These are phyloP conservation scores for Craspedostauros australis DNA, from an alignment of 108 stramenopile genomes.

Conservation along the genomic window DNA sequence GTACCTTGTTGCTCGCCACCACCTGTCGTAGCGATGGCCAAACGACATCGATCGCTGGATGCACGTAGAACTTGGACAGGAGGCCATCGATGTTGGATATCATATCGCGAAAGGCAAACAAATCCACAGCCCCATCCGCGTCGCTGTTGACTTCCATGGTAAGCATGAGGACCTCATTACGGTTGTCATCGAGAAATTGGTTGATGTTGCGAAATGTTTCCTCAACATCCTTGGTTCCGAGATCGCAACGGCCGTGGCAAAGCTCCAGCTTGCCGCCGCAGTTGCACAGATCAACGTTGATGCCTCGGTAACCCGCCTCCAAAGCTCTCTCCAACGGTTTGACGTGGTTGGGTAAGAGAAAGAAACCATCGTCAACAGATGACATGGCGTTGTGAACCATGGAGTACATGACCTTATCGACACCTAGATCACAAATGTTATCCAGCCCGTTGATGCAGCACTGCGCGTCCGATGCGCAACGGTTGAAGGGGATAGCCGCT, in stretches of 20 bases:
- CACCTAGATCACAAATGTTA: slow-evolving; percentile 45
- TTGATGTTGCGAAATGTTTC: slow-evolving; percentile 43
- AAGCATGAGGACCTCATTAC: slow-evolving; percentile 51
- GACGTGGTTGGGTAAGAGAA: slow-evolving; percentile 48
- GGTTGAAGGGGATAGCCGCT: slow-evolving; percentile 8
- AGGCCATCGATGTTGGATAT: slow-evolving; percentile 23
- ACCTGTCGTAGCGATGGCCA: slow-evolving; percentile 66
- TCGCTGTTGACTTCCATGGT: slow-evolving; percentile 48
- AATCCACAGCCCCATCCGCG: slow-evolving; percentile 24
- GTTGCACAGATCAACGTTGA: slow-evolving; percentile 60
- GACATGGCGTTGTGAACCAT: slow-evolving; percentile 65
- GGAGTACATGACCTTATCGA: slow-evolving; percentile 52
- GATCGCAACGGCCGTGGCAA: slow-evolving; percentile 47
- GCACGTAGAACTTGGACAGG: slow-evolving; percentile 18
- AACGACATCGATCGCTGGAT: neutral
- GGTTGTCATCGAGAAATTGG: slow-evolving; percentile 43
- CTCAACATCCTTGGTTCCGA: slow-evolving; percentile 41
- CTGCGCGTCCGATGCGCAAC: neutral
- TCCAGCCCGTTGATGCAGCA: slow-evolving; percentile 64
- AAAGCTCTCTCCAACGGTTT: slow-evolving; percentile 50
- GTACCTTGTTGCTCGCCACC: slow-evolving; percentile 31
- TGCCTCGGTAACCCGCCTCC: slow-evolving; percentile 58
- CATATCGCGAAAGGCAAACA: slow-evolving; percentile 18
- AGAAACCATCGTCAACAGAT: slow-evolving; percentile 31
- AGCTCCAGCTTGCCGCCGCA: slow-evolving; percentile 48